Evolutionary conservation across 1,139 yeast species (phyloP), one percentile per base, ranked within the genome.

Genomic region (Chernovozyma aurita): DNA sequence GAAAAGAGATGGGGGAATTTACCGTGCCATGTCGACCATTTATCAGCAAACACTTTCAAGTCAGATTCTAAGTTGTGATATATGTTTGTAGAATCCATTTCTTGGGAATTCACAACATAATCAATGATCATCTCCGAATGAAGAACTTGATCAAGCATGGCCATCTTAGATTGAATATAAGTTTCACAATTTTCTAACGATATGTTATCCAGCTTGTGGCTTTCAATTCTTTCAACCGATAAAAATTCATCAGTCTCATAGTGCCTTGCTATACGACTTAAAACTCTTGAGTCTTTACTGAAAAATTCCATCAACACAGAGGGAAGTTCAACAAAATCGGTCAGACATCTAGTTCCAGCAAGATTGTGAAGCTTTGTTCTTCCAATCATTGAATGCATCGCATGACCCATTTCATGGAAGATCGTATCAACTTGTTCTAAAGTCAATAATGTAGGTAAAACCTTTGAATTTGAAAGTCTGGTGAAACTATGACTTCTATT

Each of bases 371-470:
- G 64, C 32, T 80, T 73, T 0, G 98, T 92, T 42, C 92, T 72
- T 0, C 97, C 98, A 21, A 92, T 65, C 97, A 92, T 90, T 5
- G 97, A 87, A 57, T 92, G 98, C 79, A 92, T 85, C 2, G 98
- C 98, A 61, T 92, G 99, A 1, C 99, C 99, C 95, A 92, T 88
- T 59, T 92, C 99, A 59, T 92, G 99, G 64, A 94, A 92, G 24
- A 92, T 63, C 0, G 98, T 92, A 51, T 90, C 95, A 4, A 92
- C 90, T 52, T 94, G 97, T 40, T 73, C 78, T 42, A 86, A 69
- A 7, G 82, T 69, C 29, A 92, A 61, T 18, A 86, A 63, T 0
- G 74, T 64, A 6, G 73, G 70, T 9, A 30, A 18, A 5, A 7
- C 5, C 4, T 28, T 13, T 15, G 42, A 43, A 17, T 43, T 42